Conservation (phyloP, 441 rosid genomes). For the Macaranga tanarius region DNA sequence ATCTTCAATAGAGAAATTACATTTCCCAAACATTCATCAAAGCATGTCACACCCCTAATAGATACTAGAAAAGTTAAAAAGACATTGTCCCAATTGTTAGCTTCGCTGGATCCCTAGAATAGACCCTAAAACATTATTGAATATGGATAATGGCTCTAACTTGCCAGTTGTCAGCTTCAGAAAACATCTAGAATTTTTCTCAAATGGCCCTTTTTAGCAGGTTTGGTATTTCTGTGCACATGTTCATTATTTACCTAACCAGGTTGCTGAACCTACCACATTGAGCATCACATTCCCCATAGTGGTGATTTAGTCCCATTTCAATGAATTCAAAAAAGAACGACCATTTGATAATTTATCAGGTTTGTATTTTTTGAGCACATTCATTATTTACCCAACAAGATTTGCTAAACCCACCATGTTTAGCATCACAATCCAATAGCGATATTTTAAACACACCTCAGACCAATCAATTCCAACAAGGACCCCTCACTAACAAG, state of each 20-base stretch:
- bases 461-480: not conserved
- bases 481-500: not conserved
- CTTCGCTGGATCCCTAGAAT: not conserved
- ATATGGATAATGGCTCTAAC: not conserved
- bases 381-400: too few species aligned
- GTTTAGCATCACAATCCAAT: not conserved
- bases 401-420: too few species aligned
- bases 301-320: not conserved
- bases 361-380: too few species aligned
- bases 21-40: not conserved
- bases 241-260: not conserved
- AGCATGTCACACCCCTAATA: not conserved
- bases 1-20: not conserved
- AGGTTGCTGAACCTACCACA: not conserved
- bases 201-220: not conserved
- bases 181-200: not conserved
- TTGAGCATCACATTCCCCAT: not conserved
- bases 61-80: not conserved
- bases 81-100: not conserved
- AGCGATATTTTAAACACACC: not conserved
- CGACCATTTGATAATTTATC: too few species aligned
- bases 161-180: not conserved
- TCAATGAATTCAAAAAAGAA: too few species aligned
- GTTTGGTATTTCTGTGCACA: not conserved
- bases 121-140: not conserved